Evolutionary conservation across 1,139 yeast species (phyloP), one percentile per base, ranked within the genome.

Genomic region (Lodderomyces pseudojiufengensis): DNA sequence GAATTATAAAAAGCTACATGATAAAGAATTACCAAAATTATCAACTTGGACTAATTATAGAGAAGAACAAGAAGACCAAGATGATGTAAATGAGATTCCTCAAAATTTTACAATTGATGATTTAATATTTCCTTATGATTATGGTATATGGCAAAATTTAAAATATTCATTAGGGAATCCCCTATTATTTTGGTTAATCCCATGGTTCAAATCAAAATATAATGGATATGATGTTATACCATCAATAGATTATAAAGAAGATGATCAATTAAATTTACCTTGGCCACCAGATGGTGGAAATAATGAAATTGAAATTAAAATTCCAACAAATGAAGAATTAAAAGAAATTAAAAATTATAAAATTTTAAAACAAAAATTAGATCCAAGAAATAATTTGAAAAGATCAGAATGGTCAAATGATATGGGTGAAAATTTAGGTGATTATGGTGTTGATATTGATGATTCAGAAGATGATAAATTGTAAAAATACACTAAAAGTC

Each of bases 231-330:
- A 54, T 2, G 86, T 78, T 45, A 60, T 59, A 9, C 77, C 73
- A 45, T 40, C 46, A 4, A 78, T 77, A 45, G 85, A 78, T 29
- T 65, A 40, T 55, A 63, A 41, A 32, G 76, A 73, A 22, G 76
- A 73, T 35, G 92, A 83, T 52, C 76, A 80, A 46, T 54, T 81
- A 37, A 70, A 75, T 3, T 60, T 81, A 41, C 94, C 88, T 1
- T 87, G 95, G 95, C 95, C 95, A 0, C 94, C 95, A 2, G 95
- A 86, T 62, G 88, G 87, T 3, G 71, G 78, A 47, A 70, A 65
- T 42, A 71, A 65, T 42, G 71, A 59, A 11, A 46, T 46, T 12
- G 31, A 31, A 3, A 43, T 41, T 7, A 45, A 39, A n/a, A 50
- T 51, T 9, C 55, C 50, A 13, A 26, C 46, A 10, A 55, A 57